Evolutionary conservation across 495 filamentous ascomycete species (phyloP).

Genomic region (Xylaria longipes): DNA sequence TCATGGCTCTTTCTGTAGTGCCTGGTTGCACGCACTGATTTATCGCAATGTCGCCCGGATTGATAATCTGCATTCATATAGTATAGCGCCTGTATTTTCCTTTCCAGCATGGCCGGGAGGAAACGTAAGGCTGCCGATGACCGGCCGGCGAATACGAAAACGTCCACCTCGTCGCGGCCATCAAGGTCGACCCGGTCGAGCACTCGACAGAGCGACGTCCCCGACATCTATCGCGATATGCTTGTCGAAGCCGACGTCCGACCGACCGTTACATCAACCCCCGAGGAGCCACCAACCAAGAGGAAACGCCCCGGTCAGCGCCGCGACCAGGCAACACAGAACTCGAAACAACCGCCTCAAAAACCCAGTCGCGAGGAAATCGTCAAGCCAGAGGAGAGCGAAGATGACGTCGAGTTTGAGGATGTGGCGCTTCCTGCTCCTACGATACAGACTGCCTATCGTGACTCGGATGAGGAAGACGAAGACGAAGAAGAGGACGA

Average conservation of each 20-base stretch:
- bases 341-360: conserved; percentile 23
- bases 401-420: conserved; percentile 46
- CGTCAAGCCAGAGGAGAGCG: conserved; percentile 35
- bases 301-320: conserved; percentile 51
- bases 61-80: background rate
- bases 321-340: conserved; percentile 22
- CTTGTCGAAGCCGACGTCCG: conserved; percentile 64
- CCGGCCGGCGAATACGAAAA: conserved; percentile 30
- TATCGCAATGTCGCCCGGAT: background rate
- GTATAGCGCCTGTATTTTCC: background rate
- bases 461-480: conserved; percentile 44
- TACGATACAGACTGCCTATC: conserved; percentile 34
- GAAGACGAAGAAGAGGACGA: conserved; percentile 36
- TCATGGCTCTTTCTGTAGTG: background rate
- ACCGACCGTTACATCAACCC: conserved; percentile 30
- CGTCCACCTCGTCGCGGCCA: conserved; percentile 10
- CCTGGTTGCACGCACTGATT: background rate
- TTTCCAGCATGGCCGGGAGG: conserved; percentile 35
- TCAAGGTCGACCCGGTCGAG: conserved; percentile 27
- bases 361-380: conserved; percentile 7
- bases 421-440: conserved; percentile 37
- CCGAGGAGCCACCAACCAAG: conserved; percentile 45
- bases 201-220: conserved; percentile 41
- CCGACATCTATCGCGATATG: conserved; percentile 71
- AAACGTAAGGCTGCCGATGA: conserved; percentile 31